These are phyloP conservation scores for Thraustotheca clavata DNA, from an alignment of 352 stramenopile genomes.

Conservation along the genomic window DNA sequence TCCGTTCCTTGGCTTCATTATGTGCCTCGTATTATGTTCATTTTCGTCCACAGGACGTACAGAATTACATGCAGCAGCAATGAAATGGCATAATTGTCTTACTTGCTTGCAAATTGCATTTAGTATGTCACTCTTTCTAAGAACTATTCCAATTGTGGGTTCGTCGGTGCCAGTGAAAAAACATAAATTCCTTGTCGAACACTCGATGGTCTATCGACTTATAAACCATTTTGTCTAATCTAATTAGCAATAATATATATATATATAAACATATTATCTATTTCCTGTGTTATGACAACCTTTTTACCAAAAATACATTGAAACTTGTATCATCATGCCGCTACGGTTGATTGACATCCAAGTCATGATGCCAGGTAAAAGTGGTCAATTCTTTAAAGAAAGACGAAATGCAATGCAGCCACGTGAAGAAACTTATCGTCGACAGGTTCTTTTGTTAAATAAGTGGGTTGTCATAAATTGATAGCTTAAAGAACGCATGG, in stretches of 20 bases:
- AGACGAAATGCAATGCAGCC: background rate
- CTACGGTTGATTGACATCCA: background rate
- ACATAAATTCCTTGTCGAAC: conserved; percentile 62
- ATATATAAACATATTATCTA: background rate
- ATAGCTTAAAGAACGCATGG: conserved; percentile 4
- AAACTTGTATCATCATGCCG: background rate
- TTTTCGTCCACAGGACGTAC: conserved; percentile 23
- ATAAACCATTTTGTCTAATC: conserved; percentile 69
- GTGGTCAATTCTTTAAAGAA: background rate
- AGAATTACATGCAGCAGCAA: conserved; percentile 47
- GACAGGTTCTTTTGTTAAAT: background rate
- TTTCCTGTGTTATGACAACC: background rate
- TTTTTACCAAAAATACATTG: background rate
- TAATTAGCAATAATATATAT: background rate
- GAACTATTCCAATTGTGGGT: conserved; percentile 53
- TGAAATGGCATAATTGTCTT: conserved; percentile 67
- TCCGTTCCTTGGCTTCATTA: conserved; percentile 29
- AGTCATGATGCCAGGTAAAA: background rate
- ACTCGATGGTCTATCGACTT: conserved; percentile 76
- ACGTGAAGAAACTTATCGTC: background rate
- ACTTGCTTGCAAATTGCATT: conserved; percentile 72
- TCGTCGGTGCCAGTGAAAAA: conserved; percentile 65
- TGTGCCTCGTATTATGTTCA: conserved; percentile 14
- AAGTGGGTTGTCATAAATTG: background rate
- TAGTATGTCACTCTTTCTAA: conserved; percentile 75